Evolutionary conservation across 306 rosid species (phyloP).

Genomic region (Sechiopsis laciniata): DNA sequence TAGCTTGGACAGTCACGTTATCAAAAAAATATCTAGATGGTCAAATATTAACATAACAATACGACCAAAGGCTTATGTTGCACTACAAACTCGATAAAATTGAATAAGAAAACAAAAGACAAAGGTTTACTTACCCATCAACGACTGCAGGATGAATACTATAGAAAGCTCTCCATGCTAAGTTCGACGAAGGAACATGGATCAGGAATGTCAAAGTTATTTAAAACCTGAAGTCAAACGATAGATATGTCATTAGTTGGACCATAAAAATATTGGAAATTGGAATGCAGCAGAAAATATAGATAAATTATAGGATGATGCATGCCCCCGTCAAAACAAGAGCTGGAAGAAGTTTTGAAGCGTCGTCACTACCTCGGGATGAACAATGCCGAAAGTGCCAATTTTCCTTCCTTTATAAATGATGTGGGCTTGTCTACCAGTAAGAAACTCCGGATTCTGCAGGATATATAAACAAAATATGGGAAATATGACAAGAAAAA

Average conservation of each 20-base stretch:
- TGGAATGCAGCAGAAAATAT: not conserved
- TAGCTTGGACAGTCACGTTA: no score
- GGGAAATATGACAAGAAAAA: not conserved
- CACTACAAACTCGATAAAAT: not conserved
- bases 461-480: conserved; percentile 16
- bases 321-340: not conserved
- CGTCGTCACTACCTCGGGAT: conserved; percentile 92
- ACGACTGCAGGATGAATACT: conserved; percentile 22
- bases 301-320: conserved; percentile 14
- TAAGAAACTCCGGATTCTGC: conserved; percentile 88
- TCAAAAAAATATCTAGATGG: no score
- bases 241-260: not conserved
- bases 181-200: conserved; percentile 89
- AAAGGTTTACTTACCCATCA: conserved; percentile 32
- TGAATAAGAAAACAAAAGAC: not conserved
- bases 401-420: conserved; percentile 52
- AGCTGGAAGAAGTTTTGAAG: no score
- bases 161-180: conserved; percentile 55
- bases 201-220: conserved; percentile 80
- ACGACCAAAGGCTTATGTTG: not conserved
- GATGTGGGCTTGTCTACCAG: conserved; percentile 73
- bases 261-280: not conserved
- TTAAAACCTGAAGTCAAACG: conserved; percentile 52
- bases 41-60: not conserved
- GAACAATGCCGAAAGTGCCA: conserved; percentile 88